Percentiles rank a stretch among this genome's conserved stretches.
phyloP scores from a whole-genome alignment of 352 stramenopile genomes.

The Pythium phragmitis region DNA sequence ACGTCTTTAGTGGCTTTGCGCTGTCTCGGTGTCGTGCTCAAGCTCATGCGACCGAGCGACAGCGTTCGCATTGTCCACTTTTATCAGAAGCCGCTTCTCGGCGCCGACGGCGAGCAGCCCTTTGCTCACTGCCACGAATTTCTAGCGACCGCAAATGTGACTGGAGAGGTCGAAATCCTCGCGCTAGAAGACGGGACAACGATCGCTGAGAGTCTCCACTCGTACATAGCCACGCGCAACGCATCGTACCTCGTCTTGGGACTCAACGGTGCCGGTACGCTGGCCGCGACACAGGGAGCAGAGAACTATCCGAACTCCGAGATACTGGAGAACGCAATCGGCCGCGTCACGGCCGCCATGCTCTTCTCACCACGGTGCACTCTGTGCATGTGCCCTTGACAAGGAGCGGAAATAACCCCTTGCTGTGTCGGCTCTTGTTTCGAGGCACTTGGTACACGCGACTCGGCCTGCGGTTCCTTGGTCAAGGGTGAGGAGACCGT shows the following conservation, averaged over 20 bases:
- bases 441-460: no score
- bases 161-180: constrained; percentile 40
- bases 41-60: constrained; percentile 52
- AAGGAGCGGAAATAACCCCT: no score
- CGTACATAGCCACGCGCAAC: constrained; percentile 37
- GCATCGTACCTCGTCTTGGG: constrained; percentile 55
- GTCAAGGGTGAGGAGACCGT: no score
- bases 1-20: constrained; percentile 17
- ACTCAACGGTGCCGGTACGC: constrained; percentile 29
- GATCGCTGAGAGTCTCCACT: constrained; percentile 52
- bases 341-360: constrained; percentile 42
- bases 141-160: constrained; percentile 31
- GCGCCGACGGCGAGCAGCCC: constrained; percentile 31
- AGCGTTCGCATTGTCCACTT: constrained; percentile 59
- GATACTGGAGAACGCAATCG: constrained; percentile 24
- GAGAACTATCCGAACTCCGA: neutral
- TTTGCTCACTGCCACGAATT: constrained; percentile 39
- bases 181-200: constrained; percentile 37
- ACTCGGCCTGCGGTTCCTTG: no score
- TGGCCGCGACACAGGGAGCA: neutral
- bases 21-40: constrained; percentile 52
- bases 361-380: constrained; percentile 56
- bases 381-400: constrained; percentile 48
- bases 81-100: constrained; percentile 46
- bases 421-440: no score